Evolutionary conservation across 129 eudicot genomes (phyloP).

Genomic region (Sambucus nigra): DNA sequence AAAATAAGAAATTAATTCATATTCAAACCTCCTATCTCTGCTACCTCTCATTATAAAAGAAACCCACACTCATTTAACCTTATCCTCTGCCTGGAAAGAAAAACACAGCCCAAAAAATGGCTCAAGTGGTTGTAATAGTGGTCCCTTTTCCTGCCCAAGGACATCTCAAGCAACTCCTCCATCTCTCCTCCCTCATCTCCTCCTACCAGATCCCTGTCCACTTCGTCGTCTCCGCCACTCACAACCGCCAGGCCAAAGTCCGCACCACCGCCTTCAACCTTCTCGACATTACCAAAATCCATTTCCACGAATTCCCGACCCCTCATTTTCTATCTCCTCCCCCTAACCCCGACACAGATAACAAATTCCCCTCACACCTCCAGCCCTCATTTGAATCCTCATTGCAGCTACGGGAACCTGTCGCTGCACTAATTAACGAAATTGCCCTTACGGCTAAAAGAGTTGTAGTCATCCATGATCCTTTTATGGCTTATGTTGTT

Average conservation of each 20-base stretch:
- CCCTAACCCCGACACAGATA: constrained; percentile 34
- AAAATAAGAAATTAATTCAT: too few relatives aligned
- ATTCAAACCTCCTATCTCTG: too few relatives aligned
- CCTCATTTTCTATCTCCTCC: constrained; percentile 35
- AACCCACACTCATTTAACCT: too few relatives aligned
- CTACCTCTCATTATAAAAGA: too few relatives aligned
- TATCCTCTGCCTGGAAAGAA: too few relatives aligned
- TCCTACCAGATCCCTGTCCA: constrained; percentile 51
- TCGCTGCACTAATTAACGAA: not conserved
- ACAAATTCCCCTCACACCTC: constrained; percentile 47
- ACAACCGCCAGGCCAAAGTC: constrained; percentile 50
- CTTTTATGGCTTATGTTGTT: constrained; percentile 29
- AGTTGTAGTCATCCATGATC: constrained; percentile 34
- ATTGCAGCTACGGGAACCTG: constrained; percentile 30
- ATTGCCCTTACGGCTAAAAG: constrained; percentile 18
- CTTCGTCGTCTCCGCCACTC: constrained; percentile 41
- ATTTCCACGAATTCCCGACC: constrained; percentile 49
- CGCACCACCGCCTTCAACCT: constrained; percentile 42
- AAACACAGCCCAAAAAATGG: constrained; percentile 1
- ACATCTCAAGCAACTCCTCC: constrained; percentile 79
- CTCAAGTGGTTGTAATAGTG: constrained; percentile 46
- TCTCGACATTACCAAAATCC: constrained; percentile 20
- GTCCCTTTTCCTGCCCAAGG: constrained; percentile 77
- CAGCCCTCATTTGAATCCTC: constrained; percentile 31
- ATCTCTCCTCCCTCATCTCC: constrained; percentile 61